phyloP scores from a whole-genome alignment of 495 filamentous ascomycete species.

The Xylaria venustula region DNA sequence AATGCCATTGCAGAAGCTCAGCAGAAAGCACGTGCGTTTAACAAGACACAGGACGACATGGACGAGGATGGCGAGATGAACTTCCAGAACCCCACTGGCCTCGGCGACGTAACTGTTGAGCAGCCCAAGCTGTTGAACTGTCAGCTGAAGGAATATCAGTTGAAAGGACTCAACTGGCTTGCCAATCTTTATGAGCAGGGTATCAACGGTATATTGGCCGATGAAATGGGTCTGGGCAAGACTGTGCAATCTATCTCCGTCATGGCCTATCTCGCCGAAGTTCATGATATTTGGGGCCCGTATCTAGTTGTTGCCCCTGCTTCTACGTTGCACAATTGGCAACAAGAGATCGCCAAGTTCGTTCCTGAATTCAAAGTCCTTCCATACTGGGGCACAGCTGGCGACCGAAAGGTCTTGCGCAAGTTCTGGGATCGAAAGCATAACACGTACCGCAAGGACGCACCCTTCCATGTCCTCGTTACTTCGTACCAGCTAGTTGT shows the following conservation, averaged over 20 bases:
- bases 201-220: constrained; percentile 98
- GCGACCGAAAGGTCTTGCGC: constrained; percentile 90
- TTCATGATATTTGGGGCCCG: constrained; percentile 96
- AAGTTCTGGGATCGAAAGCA: constrained; percentile 99
- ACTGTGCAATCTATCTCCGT: constrained; percentile 99
- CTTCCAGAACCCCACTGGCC: constrained; percentile 96
- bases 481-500: constrained; percentile 98
- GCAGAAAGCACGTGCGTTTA: constrained; percentile 89
- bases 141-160: constrained; percentile 95
- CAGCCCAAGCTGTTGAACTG: constrained; percentile 93
- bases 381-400: constrained; percentile 94
- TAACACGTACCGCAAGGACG: constrained; percentile 88
- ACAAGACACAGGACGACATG: constrained; percentile 62
- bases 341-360: constrained; percentile 94
- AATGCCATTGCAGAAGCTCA: constrained; percentile 94
- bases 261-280: constrained; percentile 97
- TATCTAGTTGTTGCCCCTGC: constrained; percentile 96
- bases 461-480: constrained; percentile 91
- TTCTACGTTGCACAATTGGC: constrained; percentile 98
- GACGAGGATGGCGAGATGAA: constrained; percentile 95
- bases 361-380: constrained; percentile 91
- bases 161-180: constrained; percentile 98
- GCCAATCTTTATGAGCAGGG: constrained; percentile 99
- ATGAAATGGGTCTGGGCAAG: constrained; percentile 99
- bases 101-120: constrained; percentile 89